These are phyloP conservation scores for Herpetospermum pedunculosum DNA, from an alignment of 306 rosid genomes.

Conservation along the genomic window DNA sequence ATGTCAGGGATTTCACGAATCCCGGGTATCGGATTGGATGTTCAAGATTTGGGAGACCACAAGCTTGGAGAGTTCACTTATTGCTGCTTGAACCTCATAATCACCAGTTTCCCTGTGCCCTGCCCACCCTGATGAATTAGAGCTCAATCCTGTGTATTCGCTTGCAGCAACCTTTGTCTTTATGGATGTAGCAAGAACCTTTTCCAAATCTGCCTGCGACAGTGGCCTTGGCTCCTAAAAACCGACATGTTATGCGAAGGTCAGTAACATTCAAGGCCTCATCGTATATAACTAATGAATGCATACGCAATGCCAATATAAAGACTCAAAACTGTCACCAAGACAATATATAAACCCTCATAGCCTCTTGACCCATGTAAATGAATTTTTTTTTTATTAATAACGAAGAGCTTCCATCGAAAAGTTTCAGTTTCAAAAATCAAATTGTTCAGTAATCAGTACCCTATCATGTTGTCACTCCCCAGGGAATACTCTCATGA, in stretches of 20 bases:
- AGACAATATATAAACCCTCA: not conserved
- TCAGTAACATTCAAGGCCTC: constrained; percentile 15
- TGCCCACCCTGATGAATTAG: constrained; percentile 33
- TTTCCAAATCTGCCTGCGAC: constrained; percentile 58
- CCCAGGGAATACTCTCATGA: not conserved
- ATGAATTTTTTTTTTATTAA: too few species aligned
- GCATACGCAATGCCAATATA: not conserved
- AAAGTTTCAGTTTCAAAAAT: not conserved
- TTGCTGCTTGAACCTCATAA: constrained; percentile 55
- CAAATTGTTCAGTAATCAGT: not conserved
- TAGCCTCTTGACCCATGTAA: not conserved
- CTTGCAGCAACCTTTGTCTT: constrained; percentile 78
- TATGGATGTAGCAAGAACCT: constrained; percentile 46
- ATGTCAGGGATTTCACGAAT: not conserved
- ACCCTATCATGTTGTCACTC: not conserved
- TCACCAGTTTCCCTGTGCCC: constrained; percentile 48
- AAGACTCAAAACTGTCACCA: not conserved
- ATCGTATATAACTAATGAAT: not conserved
- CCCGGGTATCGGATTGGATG: constrained; percentile 55
- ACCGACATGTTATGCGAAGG: not conserved
- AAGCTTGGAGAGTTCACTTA: constrained; percentile 65
- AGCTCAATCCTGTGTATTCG: constrained; percentile 50
- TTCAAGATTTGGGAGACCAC: constrained; percentile 67
- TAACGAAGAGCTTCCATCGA: not conserved
- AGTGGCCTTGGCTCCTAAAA: constrained; percentile 62